Percentiles rank a stretch among this genome's conserved stretches.
phyloP scores from a whole-genome alignment of 1,284 basidiomycete species.

The Ustilago xerochloae region DNA sequence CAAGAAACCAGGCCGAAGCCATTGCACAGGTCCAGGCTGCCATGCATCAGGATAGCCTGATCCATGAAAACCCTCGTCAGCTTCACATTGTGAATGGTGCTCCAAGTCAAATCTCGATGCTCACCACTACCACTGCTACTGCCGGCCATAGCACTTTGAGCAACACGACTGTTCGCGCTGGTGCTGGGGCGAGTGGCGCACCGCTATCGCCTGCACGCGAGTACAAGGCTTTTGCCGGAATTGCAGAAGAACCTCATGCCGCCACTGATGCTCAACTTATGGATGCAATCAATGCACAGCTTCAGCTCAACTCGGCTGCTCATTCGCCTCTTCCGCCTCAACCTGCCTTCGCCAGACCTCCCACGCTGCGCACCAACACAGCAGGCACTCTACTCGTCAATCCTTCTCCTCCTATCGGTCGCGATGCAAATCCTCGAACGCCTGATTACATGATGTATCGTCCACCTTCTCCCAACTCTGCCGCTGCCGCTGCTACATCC shows the following conservation, averaged over 20 bases:
- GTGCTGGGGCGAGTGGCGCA: background rate
- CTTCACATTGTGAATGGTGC: conserved; percentile 62
- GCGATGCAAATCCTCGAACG: conserved; percentile 10
- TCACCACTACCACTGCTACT: conserved; percentile 54
- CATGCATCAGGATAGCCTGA: conserved; percentile 70
- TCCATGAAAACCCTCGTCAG: conserved; percentile 63
- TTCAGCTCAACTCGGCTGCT: conserved; percentile 8
- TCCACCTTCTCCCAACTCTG: conserved; percentile 30
- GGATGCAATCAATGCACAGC: conserved; percentile 38
- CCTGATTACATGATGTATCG: conserved; percentile 56
- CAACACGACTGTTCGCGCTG: conserved; percentile 25
- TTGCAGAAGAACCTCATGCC: conserved; percentile 42
- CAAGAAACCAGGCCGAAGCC: conserved; percentile 80
- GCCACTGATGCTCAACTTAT: conserved; percentile 25
- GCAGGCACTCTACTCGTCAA: conserved; percentile 57
- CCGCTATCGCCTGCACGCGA: conserved; percentile 32
- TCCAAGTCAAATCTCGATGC: conserved; percentile 50
- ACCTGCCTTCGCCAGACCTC: conserved; percentile 27
- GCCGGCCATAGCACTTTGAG: conserved; percentile 51
- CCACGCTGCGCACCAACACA: conserved; percentile 53
- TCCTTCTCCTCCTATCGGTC: conserved; percentile 40
- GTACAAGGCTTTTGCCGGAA: conserved; percentile 34
- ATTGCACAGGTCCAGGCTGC: conserved; percentile 77
- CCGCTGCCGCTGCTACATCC: conserved; percentile 7
- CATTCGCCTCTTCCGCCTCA: conserved; percentile 6